Percentiles rank a stretch among this genome's conserved stretches.
Evolutionary conservation across 805 yeast genomes (phyloP).

Genomic region (Yarrowia alimentaria): DNA sequence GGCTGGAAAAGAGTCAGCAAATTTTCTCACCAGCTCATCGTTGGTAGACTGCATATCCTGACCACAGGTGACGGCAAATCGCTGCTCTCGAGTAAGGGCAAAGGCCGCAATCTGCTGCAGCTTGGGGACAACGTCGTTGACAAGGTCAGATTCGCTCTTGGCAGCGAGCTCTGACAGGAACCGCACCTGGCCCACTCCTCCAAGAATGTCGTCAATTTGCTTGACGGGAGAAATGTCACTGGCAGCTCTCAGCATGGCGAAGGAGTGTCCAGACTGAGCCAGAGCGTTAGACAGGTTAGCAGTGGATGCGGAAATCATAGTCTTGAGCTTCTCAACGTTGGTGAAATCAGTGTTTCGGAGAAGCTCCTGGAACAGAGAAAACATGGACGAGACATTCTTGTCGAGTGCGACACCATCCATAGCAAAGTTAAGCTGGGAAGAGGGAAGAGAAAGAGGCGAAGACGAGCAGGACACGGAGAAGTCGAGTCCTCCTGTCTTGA

Average conservation of each 20-base stretch:
- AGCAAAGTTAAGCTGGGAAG: constrained; percentile 54
- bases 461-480: constrained; percentile 59
- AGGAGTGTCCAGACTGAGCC: constrained; percentile 85
- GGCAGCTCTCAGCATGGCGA: constrained; percentile 64
- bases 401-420: constrained; percentile 70
- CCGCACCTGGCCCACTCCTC: constrained; percentile 76
- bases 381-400: constrained; percentile 57
- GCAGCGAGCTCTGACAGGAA: constrained; percentile 61
- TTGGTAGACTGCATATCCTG: constrained; percentile 55
- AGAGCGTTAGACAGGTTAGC: constrained; percentile 75
- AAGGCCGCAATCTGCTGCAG: constrained; percentile 42
- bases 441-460: constrained; percentile 46
- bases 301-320: constrained; percentile 68
- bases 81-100: constrained; percentile 29
- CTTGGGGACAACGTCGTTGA: constrained; percentile 61
- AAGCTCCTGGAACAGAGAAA: constrained; percentile 67
- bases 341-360: constrained; percentile 64
- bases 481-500: constrained; percentile 79
- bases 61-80: constrained; percentile 39
- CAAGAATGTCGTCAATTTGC: constrained; percentile 58
- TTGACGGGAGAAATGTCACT: constrained; percentile 61
- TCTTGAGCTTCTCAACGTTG: constrained; percentile 64
- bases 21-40: constrained; percentile 37
- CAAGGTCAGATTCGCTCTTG: constrained; percentile 49
- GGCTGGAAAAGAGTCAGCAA: constrained; percentile 38